Percentiles rank a stretch among this genome's conserved stretches.
phyloP scores from a whole-genome alignment of 345 rosid genomes.

The Arabidopsis arenosa region DNA sequence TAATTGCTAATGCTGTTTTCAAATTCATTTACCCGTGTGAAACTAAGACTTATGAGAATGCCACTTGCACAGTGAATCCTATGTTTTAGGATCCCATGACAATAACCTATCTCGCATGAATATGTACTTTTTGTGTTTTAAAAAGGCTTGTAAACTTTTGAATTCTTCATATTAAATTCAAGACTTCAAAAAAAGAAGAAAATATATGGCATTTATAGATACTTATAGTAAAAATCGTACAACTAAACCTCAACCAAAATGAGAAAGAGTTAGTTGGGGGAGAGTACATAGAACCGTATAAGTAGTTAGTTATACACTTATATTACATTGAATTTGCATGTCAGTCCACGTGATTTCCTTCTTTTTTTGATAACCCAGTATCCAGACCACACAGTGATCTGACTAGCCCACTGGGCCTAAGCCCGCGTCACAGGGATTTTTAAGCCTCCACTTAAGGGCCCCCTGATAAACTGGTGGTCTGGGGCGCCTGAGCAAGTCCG shows the following conservation, averaged over 20 bases:
- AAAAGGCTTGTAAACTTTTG: neutral
- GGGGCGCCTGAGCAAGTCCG: too few species aligned
- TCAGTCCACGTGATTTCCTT: conserved; percentile 44
- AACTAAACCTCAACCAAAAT: conserved; percentile 38
- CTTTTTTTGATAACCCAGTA: too few species aligned
- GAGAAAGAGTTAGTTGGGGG: conserved; percentile 40
- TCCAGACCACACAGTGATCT: too few species aligned
- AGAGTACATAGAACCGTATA: conserved; percentile 35
- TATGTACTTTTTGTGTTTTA: conserved; percentile 24
- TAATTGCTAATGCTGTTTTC: neutral
- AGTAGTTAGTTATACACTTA: conserved; percentile 2
- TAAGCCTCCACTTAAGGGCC: too few species aligned
- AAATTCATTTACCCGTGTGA: conserved; percentile 11
- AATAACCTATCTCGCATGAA: conserved; percentile 22
- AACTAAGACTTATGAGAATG: neutral
- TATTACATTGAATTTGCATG: conserved; percentile 42
- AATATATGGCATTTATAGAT: neutral
- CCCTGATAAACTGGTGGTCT: too few species aligned
- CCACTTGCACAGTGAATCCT: conserved; percentile 42
- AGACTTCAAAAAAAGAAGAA: neutral
- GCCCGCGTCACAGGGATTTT: too few species aligned
- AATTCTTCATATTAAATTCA: neutral
- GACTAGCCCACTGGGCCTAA: too few species aligned
- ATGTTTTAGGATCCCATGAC: conserved; percentile 46
- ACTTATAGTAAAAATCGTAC: conserved; percentile 12